Evolutionary conservation across 306 rosid species (phyloP).

Genomic region (Cucumis melo): DNA sequence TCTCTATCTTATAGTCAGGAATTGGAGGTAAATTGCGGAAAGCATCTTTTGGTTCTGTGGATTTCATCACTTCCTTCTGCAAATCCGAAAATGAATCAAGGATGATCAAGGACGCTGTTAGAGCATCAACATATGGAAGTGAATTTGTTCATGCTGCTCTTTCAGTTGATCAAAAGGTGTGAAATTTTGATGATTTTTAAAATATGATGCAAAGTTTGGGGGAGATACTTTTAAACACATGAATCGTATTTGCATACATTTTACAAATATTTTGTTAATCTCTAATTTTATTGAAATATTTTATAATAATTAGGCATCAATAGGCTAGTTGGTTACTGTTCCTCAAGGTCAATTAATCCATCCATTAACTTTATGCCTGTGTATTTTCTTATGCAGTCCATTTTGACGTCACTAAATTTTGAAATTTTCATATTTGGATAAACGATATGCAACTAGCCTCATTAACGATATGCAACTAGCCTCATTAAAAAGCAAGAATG

Average conservation of each 20-base stretch:
- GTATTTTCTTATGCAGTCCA: neutral
- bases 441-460: neutral
- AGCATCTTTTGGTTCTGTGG: conserved; percentile 93
- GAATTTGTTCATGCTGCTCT: conserved; percentile 97
- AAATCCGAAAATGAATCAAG: conserved; percentile 50
- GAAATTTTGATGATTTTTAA: neutral
- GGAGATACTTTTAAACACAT: neutral
- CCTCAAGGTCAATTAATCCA: neutral
- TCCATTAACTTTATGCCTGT: neutral
- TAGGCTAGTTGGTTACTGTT: neutral
- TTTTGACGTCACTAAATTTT: neutral
- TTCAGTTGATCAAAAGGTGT: conserved; percentile 67
- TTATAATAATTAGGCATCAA: neutral
- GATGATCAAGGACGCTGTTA: conserved; percentile 74
- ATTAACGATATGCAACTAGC: neutral
- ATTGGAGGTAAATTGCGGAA: conserved; percentile 38
- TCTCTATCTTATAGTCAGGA: conserved; percentile 43
- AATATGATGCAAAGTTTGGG: neutral
- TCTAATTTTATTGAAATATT: neutral
- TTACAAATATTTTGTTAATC: neutral
- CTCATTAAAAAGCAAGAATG: neutral
- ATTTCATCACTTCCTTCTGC: conserved; percentile 78
- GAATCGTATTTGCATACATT: neutral
- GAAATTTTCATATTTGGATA: neutral
- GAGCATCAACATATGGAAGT: conserved; percentile 70